Conservation (phyloP, 2,329 filamentous ascomycete species). For the Colletotrichum magnum region DNA sequence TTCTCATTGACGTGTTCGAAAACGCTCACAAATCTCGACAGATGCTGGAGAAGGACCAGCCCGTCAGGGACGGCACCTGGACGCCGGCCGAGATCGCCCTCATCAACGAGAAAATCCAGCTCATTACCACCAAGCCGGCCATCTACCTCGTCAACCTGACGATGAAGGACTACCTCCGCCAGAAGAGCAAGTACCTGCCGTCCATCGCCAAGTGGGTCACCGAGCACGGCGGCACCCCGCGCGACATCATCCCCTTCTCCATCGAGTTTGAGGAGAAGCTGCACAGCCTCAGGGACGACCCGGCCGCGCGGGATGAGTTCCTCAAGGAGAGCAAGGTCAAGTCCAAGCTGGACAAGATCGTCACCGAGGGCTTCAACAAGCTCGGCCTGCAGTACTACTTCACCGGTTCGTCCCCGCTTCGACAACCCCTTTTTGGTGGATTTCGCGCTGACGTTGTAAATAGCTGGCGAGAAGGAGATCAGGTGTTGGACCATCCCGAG, state of each 20-base stretch:
- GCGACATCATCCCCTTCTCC: slow-evolving; percentile 60
- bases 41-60: slow-evolving; percentile 57
- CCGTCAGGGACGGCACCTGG: slow-evolving; percentile 59
- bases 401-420: slow-evolving; percentile 47
- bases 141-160: slow-evolving; percentile 62
- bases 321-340: slow-evolving; percentile 58
- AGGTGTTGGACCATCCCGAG: slow-evolving; percentile 59
- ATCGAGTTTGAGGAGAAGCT: slow-evolving; percentile 62
- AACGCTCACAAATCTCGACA: slow-evolving; percentile 37
- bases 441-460: slow-evolving; percentile 19
- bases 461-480: slow-evolving; percentile 61
- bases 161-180: slow-evolving; percentile 62
- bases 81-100: slow-evolving; percentile 58
- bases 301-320: slow-evolving; percentile 51
- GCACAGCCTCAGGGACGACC: slow-evolving; percentile 55
- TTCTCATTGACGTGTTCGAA: not conserved
- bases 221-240: slow-evolving; percentile 56
- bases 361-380: slow-evolving; percentile 60
- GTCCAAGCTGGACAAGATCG: slow-evolving; percentile 58
- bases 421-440: not conserved
- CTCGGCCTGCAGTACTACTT: slow-evolving; percentile 62
- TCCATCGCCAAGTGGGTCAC: slow-evolving; percentile 61
- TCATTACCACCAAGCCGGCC: slow-evolving; percentile 61
- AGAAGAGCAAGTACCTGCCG: slow-evolving; percentile 62
- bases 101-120: slow-evolving; percentile 62